Percentiles rank a stretch among this genome's conserved stretches.
These are phyloP conservation scores for Lignosus rhinocerotis DNA, from an alignment of 1,284 basidiomycete genomes.

Conservation along the genomic window DNA sequence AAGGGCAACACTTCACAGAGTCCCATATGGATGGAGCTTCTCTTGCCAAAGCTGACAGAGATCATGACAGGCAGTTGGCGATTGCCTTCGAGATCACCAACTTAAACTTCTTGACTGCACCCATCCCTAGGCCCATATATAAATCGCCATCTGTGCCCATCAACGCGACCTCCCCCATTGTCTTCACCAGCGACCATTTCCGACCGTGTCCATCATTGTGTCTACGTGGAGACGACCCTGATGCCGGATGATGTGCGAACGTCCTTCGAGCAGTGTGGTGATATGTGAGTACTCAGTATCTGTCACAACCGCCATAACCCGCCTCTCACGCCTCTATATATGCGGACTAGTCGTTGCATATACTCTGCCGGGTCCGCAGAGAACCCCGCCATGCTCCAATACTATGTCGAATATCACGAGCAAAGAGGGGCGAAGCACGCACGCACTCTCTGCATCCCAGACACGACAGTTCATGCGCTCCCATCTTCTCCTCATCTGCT, in stretches of 20 bases:
- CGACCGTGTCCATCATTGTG: constrained; percentile 24
- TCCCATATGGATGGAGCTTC: not conserved
- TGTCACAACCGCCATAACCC: not conserved
- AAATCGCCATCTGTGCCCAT: not conserved
- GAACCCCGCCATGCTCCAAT: constrained; percentile 5
- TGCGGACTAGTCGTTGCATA: constrained; percentile 22
- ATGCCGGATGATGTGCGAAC: constrained; percentile 30
- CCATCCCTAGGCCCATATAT: constrained; percentile 7
- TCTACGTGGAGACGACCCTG: constrained; percentile 35
- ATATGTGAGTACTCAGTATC: constrained; percentile 35
- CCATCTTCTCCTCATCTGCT: constrained; percentile 22
- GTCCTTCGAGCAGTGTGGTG: constrained; percentile 35
- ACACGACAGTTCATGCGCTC: constrained; percentile 28
- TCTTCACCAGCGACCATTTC: constrained; percentile 7
- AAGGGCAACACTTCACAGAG: not conserved
- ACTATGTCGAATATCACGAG: constrained; percentile 30
- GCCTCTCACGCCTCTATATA: not conserved
- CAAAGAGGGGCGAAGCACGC: constrained; percentile 30
- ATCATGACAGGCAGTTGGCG: constrained; percentile 11
- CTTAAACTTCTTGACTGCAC: not conserved
- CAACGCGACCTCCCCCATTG: not conserved
- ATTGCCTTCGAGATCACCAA: constrained; percentile 1
- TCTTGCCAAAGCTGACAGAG: constrained; percentile 1
- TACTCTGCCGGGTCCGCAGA: constrained; percentile 8
- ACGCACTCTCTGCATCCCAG: constrained; percentile 15